Evolutionary conservation across 495 filamentous ascomycete genomes (phyloP).

Genomic region (Lepraria neglecta): DNA sequence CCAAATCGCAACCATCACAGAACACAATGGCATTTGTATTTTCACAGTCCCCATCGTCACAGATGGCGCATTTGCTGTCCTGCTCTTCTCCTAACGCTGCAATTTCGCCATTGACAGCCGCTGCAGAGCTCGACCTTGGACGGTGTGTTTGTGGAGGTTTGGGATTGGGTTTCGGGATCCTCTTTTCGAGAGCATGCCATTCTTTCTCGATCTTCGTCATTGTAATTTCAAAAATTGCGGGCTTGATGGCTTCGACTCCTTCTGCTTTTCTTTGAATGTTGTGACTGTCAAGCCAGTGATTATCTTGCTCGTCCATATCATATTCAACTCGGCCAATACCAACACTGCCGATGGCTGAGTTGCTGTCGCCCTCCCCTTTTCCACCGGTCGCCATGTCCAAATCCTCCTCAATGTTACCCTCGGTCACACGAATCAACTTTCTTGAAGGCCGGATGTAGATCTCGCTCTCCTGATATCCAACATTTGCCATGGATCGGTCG

Average conservation of each 20-base stretch:
- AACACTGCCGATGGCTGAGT: conserved; percentile 38
- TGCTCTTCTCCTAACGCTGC: conserved; percentile 81
- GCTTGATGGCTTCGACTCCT: conserved; percentile 73
- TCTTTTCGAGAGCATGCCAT: conserved; percentile 92
- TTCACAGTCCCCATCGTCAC: conserved; percentile 96
- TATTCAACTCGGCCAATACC: conserved; percentile 83
- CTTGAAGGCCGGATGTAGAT: conserved; percentile 71
- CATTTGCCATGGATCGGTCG: conserved; percentile 85
- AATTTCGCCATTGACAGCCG: conserved; percentile 84
- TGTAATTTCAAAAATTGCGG: conserved; percentile 90
- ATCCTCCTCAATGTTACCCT: conserved; percentile 77
- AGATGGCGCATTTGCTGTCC: conserved; percentile 95
- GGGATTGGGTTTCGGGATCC: conserved; percentile 90
- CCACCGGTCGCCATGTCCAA: conserved; percentile 56
- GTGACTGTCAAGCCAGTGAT: conserved; percentile 83
- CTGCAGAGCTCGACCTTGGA: conserved; percentile 84
- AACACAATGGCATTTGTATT: conserved; percentile 99
- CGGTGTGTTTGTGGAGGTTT: conserved; percentile 91
- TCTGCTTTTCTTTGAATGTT: conserved; percentile 68
- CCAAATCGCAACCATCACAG: conserved; percentile 95
- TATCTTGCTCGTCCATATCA: conserved; percentile 99
- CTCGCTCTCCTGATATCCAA: conserved; percentile 93
- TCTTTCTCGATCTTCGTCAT: conserved; percentile 99
- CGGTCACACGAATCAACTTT: conserved; percentile 69
- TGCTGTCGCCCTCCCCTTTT: conserved; percentile 56